Conservation (phyloP, 2,329 filamentous ascomycete genomes). For the Aaosphaeria pasadenensis region DNA sequence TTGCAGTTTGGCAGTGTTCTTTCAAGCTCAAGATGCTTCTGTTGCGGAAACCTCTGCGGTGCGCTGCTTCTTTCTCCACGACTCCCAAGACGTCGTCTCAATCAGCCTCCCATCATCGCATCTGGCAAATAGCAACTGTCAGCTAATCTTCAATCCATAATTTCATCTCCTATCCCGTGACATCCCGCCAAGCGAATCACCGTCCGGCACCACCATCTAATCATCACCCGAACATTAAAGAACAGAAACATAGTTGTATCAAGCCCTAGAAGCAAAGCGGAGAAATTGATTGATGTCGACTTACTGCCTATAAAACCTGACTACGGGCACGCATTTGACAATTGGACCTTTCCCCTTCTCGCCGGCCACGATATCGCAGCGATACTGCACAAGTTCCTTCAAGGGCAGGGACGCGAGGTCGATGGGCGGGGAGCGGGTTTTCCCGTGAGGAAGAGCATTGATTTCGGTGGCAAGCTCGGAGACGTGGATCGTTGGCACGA, state of each 20-base stretch:
- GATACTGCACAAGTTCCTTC: conserved; percentile 61
- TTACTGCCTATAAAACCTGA: conserved; percentile 58
- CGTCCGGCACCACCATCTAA: conserved; percentile 5
- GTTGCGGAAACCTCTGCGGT: background rate
- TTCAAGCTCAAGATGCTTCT: no score
- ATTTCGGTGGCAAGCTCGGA: conserved; percentile 51
- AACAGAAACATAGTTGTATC: background rate
- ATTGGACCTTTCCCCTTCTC: conserved; percentile 38
- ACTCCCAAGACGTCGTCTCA: conserved; percentile 62
- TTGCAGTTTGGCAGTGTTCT: no score
- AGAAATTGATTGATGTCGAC: conserved; percentile 17
- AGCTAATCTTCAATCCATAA: background rate
- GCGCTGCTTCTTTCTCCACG: conserved; percentile 32
- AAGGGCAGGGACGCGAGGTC: conserved; percentile 55
- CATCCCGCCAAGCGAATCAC: conserved; percentile 15
- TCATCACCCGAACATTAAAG: background rate
- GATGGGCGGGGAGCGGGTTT: conserved; percentile 52
- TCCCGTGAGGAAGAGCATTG: conserved; percentile 50
- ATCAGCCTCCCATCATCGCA: conserved; percentile 56
- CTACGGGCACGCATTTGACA: conserved; percentile 55
- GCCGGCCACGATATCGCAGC: conserved; percentile 52
- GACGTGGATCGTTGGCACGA: conserved; percentile 52
- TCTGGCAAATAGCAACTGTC: conserved; percentile 20
- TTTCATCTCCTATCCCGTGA: background rate
- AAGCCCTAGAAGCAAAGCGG: no score